phyloP scores from a whole-genome alignment of 1,139 yeast species.

The Groenewaldozyma auringiensis region DNA sequence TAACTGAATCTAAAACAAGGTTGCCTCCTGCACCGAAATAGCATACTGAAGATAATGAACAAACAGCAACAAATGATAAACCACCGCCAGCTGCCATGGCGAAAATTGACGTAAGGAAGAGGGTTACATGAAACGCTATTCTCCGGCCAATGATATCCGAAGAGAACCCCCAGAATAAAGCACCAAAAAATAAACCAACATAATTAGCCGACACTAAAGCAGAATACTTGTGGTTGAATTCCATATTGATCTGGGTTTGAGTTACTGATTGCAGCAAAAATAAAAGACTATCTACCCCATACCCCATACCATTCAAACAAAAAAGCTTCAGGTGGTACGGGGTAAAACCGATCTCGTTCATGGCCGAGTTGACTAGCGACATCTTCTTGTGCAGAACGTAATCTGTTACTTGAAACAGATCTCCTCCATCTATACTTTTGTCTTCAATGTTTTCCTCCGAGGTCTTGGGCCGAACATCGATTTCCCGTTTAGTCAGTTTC shows the following conservation, averaged over 20 bases:
- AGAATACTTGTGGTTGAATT: slow-evolving; percentile 21
- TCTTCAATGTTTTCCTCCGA: slow-evolving; percentile 4
- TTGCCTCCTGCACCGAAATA: slow-evolving; percentile 44
- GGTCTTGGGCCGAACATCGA: neutral
- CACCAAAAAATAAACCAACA: slow-evolving; percentile 26
- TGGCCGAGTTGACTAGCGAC: slow-evolving; percentile 25
- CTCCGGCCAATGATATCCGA: slow-evolving; percentile 49
- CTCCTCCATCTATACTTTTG: slow-evolving; percentile 8
- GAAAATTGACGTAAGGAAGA: slow-evolving; percentile 40
- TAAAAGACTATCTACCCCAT: slow-evolving; percentile 55
- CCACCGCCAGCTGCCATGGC: slow-evolving; percentile 49
- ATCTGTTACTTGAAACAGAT: slow-evolving; percentile 12
- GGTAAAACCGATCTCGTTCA: slow-evolving; percentile 26
- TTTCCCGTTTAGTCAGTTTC: neutral
- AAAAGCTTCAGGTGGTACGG: slow-evolving; percentile 26
- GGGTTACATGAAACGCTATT: slow-evolving; percentile 42
- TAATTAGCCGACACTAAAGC: slow-evolving; percentile 39
- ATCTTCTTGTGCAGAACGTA: slow-evolving; percentile 19
- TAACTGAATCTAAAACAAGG: slow-evolving; percentile 52
- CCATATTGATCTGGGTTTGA: slow-evolving; percentile 23
- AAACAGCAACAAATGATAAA: slow-evolving; percentile 39
- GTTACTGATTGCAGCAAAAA: slow-evolving; percentile 42
- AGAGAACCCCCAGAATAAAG: slow-evolving; percentile 42
- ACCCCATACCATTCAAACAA: slow-evolving; percentile 47
- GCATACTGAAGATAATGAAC: slow-evolving; percentile 39